phyloP scores from a whole-genome alignment of 176 grass and related monocot species.

The Oryza nivara region DNA sequence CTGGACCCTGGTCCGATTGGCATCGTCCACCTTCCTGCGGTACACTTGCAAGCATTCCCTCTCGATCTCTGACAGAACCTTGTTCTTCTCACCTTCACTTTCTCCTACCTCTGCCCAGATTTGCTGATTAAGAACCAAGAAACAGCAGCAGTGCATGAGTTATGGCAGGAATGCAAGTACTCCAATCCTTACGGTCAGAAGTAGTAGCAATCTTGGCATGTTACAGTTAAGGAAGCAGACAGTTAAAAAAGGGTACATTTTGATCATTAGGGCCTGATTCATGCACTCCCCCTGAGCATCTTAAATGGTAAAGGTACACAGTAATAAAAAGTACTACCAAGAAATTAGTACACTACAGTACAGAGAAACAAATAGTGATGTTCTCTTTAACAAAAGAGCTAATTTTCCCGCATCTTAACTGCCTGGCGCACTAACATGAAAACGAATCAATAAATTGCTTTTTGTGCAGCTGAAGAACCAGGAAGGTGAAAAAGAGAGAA shows the following conservation, averaged over 20 bases:
- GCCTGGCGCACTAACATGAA: constrained; percentile 20
- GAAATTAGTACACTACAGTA: not conserved
- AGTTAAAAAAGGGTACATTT: constrained; percentile 16
- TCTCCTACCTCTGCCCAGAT: constrained; percentile 91
- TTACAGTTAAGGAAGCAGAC: not conserved
- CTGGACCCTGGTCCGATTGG: constrained; percentile 76
- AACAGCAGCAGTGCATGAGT: constrained; percentile 27
- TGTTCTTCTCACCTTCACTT: constrained; percentile 67
- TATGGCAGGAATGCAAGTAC: constrained; percentile 1
- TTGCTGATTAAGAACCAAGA: constrained; percentile 57
- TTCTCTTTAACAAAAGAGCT: not conserved
- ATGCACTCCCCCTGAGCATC: not conserved
- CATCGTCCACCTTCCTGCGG: constrained; percentile 84
- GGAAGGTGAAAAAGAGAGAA: constrained; percentile 37
- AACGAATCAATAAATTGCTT: constrained; percentile 39
- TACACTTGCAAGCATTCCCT: constrained; percentile 85
- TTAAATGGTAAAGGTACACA: constrained; percentile 7
- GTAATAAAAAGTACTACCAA: not conserved
- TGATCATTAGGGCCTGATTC: constrained; percentile 11
- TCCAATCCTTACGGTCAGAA: constrained; percentile 7
- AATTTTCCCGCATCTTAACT: constrained; percentile 41
- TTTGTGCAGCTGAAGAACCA: constrained; percentile 45
- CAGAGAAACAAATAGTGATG: constrained; percentile 10
- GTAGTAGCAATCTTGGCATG: not conserved
- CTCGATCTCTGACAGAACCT: constrained; percentile 70